Conservation (phyloP, 2,329 filamentous ascomycete genomes). For the Biscogniauxia mediterranea region DNA sequence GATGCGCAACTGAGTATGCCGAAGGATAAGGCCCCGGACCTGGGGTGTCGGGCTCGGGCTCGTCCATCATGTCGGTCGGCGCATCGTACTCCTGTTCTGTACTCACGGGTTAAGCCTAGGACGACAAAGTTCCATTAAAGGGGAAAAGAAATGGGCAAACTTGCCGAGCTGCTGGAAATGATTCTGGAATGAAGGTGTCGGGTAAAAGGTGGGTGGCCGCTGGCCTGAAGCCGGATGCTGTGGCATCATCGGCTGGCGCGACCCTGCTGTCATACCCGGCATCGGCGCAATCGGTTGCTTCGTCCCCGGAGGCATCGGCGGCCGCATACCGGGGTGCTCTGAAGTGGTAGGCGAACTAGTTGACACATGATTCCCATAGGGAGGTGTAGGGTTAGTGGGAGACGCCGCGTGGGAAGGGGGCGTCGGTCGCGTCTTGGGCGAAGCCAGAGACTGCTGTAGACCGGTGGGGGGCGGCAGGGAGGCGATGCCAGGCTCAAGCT, state of each 20-base stretch:
- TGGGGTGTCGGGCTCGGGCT: conserved; percentile 69
- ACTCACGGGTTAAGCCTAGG: conserved; percentile 65
- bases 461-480: conserved; percentile 46
- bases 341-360: conserved; percentile 46
- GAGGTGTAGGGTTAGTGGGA: conserved; percentile 48
- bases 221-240: conserved; percentile 39
- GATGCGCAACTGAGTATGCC: conserved; percentile 45
- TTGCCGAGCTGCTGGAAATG: conserved; percentile 96
- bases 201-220: conserved; percentile 60
- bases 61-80: conserved; percentile 84
- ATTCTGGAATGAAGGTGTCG: conserved; percentile 79
- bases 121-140: conserved; percentile 60
- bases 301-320: conserved; percentile 38
- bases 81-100: conserved; percentile 97
- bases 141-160: conserved; percentile 55
- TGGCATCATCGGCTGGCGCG: conserved; percentile 36
- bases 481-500: conserved; percentile 57
- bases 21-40: conserved; percentile 65
- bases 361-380: conserved; percentile 37
- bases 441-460: conserved; percentile 55
- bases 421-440: conserved; percentile 74
- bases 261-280: conserved; percentile 35
- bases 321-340: conserved; percentile 47
- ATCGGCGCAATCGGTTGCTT: conserved; percentile 39
- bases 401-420: conserved; percentile 72